Evolutionary conservation across 2,329 filamentous ascomycete species (phyloP).

Genomic region (Trichoderma koningiopsis): DNA sequence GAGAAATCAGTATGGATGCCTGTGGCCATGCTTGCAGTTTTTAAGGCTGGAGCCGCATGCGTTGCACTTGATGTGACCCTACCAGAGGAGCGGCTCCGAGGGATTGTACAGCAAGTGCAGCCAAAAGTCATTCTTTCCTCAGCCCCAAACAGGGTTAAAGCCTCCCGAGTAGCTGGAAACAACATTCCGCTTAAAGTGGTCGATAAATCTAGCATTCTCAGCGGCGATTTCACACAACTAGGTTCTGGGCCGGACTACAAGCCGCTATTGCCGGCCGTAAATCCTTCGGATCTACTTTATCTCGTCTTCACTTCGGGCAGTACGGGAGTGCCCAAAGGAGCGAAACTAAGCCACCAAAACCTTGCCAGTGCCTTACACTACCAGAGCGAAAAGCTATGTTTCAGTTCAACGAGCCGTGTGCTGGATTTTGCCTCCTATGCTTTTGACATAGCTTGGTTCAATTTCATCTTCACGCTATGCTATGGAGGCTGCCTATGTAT

Average conservation of each 20-base stretch:
- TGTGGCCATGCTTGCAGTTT: not conserved
- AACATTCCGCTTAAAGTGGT: not conserved
- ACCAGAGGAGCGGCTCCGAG: not conserved
- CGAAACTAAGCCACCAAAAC: not conserved
- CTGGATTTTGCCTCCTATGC: not conserved
- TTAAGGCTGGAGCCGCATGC: slow-evolving; percentile 2
- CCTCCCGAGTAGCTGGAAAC: not conserved
- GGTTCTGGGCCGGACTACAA: not conserved
- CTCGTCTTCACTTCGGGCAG: not conserved
- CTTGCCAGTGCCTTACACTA: not conserved
- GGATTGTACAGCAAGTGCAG: not conserved
- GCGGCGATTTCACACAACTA: not conserved
- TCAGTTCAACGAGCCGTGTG: not conserved
- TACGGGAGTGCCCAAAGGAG: not conserved
- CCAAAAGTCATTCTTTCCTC: not conserved
- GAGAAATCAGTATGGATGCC: not conserved
- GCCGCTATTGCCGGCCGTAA: not conserved
- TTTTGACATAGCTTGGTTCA: not conserved
- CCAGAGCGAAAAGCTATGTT: not conserved
- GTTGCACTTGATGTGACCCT: not conserved
- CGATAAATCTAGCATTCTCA: not conserved
- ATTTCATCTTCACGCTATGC: not conserved
- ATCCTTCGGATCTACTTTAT: not conserved
- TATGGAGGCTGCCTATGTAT: not conserved
- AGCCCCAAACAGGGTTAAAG: not conserved